Conservation (phyloP, 2,329 filamentous ascomycete genomes). For the Colletotrichum trifolii region DNA sequence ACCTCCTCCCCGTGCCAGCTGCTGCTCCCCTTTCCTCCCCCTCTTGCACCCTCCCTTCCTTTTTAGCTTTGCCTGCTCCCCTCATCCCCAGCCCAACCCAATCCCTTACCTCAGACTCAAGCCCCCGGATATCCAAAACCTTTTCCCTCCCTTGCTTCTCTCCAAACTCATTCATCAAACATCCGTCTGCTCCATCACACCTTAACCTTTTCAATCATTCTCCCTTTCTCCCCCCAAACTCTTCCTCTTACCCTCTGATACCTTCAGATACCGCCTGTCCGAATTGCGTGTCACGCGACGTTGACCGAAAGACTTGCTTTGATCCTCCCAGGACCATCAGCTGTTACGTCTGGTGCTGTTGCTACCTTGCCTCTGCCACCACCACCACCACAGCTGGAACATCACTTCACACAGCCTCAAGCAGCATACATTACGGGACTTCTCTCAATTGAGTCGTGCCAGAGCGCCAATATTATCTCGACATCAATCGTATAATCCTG, state of each 20-base stretch:
- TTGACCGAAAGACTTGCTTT: too few relatives aligned
- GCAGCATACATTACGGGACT: not conserved
- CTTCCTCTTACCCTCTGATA: too few relatives aligned
- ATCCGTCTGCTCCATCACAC: slow-evolving; percentile 4
- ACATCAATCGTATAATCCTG: not conserved
- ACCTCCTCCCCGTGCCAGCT: slow-evolving; percentile 29
- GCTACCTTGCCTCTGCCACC: too few relatives aligned
- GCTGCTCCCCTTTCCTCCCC: slow-evolving; percentile 4
- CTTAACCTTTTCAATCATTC: not conserved
- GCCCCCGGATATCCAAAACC: slow-evolving; percentile 15
- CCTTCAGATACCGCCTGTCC: too few relatives aligned
- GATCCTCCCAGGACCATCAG: too few relatives aligned
- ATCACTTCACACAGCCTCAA: too few relatives aligned
- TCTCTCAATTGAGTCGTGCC: not conserved
- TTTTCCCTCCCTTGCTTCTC: slow-evolving; percentile 19
- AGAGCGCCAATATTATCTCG: slow-evolving; percentile 5
- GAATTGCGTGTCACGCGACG: too few relatives aligned
- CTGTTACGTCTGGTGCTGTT: too few relatives aligned
- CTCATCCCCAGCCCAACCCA: slow-evolving; percentile 4
- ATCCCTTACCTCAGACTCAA: not conserved
- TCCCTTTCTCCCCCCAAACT: not conserved
- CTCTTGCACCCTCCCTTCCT: too few relatives aligned
- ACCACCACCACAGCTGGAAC: too few relatives aligned
- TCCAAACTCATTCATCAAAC: slow-evolving; percentile 15
- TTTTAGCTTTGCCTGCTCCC: slow-evolving; percentile 27